Base-by-base conservation (phyloP, 345 rosid genomes). In the Camelina sativa region DNA sequence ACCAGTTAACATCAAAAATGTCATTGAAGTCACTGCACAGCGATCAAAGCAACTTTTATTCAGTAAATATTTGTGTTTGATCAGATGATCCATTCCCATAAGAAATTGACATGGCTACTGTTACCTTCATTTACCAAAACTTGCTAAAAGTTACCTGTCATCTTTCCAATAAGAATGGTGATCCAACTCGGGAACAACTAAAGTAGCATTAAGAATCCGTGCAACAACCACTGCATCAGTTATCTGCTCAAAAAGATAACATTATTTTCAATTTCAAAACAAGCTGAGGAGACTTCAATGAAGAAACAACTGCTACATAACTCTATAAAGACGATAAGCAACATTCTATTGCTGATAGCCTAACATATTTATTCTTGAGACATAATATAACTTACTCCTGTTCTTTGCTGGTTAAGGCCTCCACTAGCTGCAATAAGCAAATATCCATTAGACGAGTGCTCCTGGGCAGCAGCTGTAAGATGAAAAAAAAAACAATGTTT, bases 81-180 rank as follows among this genome's bases (percentile, higher is more conserved):
- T 62, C 23, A 62, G 51, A 55, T 16, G 44, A 48, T 54, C 13
- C 7, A 62, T 28, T 48, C 16, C 7, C 16, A 43, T 17, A 55
- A 8, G 19, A 23, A 23, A 23, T 2, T 20, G 47, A 35, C 22
- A 65, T 1, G 12, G 44, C 5, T 3, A 10, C 11, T 35, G 23
- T 56, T 2, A 11, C 23, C 16, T 47, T 66, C 51, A 25, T 3
- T 48, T 57, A 16, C 62, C 47, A 51, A 51, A 60, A 75, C 62
- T 17, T 59, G 55, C 53, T 20, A 11, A 64, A 28, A 74, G 65
- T 72, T 71, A 88, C 99, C 99, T 96, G 67, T 91, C 84, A 82
- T 96, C 99, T 79, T 92, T 96, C 98, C 99, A 96, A 52, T 80
- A 96, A 25, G 99, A 96, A 77, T 88, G 88, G 83, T 89, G 99